Evolutionary conservation across 768 basidiomycete genomes (phyloP).

Genomic region (Leccinum disarticulatum): DNA sequence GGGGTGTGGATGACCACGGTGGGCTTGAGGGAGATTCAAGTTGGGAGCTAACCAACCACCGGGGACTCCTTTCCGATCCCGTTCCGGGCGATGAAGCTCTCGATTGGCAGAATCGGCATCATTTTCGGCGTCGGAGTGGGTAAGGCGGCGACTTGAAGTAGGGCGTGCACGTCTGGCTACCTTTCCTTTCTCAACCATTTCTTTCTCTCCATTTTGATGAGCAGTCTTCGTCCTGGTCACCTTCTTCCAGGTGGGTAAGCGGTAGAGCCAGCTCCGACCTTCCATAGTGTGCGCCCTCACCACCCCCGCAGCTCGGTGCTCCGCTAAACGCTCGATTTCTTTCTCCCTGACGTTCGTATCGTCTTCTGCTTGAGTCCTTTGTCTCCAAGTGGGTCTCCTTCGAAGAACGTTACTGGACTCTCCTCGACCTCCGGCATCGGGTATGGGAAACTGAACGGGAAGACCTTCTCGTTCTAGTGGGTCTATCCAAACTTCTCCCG

Average conservation of each 20-base stretch:
- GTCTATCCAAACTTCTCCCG: conserved; percentile 58
- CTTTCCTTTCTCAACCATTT: conserved; percentile 12
- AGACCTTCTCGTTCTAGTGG: conserved; percentile 65
- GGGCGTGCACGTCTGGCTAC: not conserved
- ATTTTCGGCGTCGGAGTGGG: conserved; percentile 12
- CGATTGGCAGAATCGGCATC: conserved; percentile 4
- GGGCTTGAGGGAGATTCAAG: conserved; percentile 5
- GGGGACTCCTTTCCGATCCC: conserved; percentile 19
- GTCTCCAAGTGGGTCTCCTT: conserved; percentile 19
- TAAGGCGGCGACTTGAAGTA: not conserved
- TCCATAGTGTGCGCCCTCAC: conserved; percentile 45
- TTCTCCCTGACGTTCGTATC: conserved; percentile 7
- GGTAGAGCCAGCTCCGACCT: conserved; percentile 22
- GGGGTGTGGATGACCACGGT: not conserved
- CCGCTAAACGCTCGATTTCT: conserved; percentile 31
- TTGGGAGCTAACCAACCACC: conserved; percentile 15
- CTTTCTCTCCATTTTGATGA: not conserved
- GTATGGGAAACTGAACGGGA: conserved; percentile 39
- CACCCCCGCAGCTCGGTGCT: conserved; percentile 40
- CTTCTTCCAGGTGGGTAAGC: conserved; percentile 3
- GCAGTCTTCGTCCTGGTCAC: not conserved
- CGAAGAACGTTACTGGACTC: conserved; percentile 5
- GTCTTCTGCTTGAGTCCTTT: conserved; percentile 9
- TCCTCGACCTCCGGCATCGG: not conserved
- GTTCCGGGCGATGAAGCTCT: conserved; percentile 8